These are phyloP conservation scores for Castanopsis chinensis DNA, from an alignment of 306 rosid species.

Conservation along the genomic window DNA sequence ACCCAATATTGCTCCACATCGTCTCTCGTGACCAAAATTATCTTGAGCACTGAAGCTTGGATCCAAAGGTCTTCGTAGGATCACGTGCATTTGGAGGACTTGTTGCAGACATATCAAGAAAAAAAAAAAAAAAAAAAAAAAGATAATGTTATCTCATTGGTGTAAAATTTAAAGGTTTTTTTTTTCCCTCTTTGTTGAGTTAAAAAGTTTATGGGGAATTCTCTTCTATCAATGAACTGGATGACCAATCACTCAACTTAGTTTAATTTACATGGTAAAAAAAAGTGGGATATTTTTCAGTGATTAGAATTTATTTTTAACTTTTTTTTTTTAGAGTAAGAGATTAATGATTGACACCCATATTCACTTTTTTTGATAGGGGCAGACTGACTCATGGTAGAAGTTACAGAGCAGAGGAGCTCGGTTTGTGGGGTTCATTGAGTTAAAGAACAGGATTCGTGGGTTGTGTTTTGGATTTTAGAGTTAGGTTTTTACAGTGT, in stretches of 20 bases:
- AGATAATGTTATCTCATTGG: no score
- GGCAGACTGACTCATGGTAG: not conserved
- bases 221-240: not conserved
- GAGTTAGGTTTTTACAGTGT: no score
- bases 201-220: not conserved
- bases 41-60: conserved; percentile 39
- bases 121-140: not conserved
- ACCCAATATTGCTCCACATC: conserved; percentile 27
- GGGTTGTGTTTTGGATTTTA: no score
- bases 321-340: conserved; percentile 25
- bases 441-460: no score
- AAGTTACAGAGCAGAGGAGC: no score
- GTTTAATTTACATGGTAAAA: no score
- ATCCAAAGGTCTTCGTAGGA: not conserved
- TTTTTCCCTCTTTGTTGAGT: no score
- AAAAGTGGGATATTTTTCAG: no score
- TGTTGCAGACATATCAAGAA: not conserved
- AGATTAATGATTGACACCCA: conserved; percentile 49
- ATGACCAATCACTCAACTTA: not conserved
- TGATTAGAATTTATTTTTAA: not conserved
- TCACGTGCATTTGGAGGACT: conserved; percentile 26
- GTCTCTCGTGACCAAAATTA: conserved; percentile 26
- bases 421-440: no score
- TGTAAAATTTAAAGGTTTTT: no score
- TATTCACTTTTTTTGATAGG: conserved; percentile 18